Evolutionary conservation across 148 eudicot species (phyloP).

Genomic region (Heliosperma pusillum): DNA sequence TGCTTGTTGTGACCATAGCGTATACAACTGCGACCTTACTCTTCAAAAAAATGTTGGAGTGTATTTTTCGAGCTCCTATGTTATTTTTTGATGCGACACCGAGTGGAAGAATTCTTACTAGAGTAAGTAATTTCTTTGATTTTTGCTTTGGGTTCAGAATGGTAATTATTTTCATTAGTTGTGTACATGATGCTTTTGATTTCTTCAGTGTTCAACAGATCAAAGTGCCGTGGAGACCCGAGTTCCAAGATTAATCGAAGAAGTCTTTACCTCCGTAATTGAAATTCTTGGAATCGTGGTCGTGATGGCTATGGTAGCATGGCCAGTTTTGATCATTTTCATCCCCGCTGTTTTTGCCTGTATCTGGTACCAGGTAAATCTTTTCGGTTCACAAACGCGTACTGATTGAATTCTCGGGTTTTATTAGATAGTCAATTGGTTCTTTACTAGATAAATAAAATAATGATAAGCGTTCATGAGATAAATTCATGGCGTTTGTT

Average conservation of each 20-base stretch:
- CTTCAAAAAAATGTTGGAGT: constrained; percentile 14
- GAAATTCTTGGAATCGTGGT: constrained; percentile 14
- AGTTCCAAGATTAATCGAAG: constrained; percentile 6
- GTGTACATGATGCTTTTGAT: neutral
- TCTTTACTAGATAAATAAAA: too few species aligned
- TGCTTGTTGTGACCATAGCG: constrained; percentile 12
- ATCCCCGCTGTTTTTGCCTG: constrained; percentile 12
- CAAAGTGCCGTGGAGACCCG: constrained; percentile 22
- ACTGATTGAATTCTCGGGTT: too few species aligned
- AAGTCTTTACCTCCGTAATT: neutral
- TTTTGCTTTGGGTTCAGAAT: neutral
- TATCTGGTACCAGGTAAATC: constrained; percentile 23
- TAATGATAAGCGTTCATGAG: too few species aligned
- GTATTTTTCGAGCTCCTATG: constrained; percentile 20
- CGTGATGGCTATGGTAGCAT: constrained; percentile 9
- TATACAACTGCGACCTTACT: constrained; percentile 12
- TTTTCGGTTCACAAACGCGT: too few species aligned
- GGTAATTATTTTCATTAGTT: neutral
- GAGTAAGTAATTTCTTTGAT: neutral
- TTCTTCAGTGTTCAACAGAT: constrained; percentile 15
- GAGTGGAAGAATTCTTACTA: constrained; percentile 19
- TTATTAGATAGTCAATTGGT: too few species aligned
- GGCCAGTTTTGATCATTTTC: constrained; percentile 20
- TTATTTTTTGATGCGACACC: constrained; percentile 21
- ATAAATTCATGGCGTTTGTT: too few species aligned